Conservation (phyloP, 352 stramenopile genomes). For the Phytophthora megakarya region DNA sequence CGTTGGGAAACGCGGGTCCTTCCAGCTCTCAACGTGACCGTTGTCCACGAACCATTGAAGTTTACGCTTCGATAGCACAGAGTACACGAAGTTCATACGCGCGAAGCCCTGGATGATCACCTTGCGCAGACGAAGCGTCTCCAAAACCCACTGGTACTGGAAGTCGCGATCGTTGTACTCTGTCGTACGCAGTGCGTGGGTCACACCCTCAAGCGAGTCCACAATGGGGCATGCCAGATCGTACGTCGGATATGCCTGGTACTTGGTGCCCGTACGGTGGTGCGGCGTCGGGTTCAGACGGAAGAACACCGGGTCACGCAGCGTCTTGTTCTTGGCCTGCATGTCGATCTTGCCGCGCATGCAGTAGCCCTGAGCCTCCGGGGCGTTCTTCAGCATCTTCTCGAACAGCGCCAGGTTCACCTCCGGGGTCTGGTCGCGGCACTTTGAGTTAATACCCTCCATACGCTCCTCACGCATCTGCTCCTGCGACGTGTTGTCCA, state of each 20-base stretch:
- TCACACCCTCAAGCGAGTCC: constrained; percentile 98
- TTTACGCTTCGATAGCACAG: constrained; percentile 99
- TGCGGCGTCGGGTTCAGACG: constrained; percentile 84
- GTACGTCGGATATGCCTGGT: constrained; percentile 99
- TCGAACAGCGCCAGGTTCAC: constrained; percentile 96
- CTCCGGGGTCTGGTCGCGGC: constrained; percentile 84
- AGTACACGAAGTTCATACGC: constrained; percentile 99
- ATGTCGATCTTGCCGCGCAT: constrained; percentile 96
- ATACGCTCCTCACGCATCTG: constrained; percentile 96
- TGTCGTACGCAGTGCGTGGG: constrained; percentile 98
- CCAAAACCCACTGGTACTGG: constrained; percentile 97
- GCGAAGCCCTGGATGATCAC: constrained; percentile 95
- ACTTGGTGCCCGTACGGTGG: constrained; percentile 94
- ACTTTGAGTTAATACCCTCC: constrained; percentile 91
- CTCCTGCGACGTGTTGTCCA: constrained; percentile 99
- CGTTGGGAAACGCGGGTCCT: constrained; percentile 98
- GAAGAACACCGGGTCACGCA: constrained; percentile 90
- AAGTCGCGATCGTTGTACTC: constrained; percentile 99
- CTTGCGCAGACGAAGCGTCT: constrained; percentile 85
- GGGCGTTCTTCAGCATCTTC: constrained; percentile 94
- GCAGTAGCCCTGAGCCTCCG: constrained; percentile 76
- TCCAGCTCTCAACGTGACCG: constrained; percentile 95
- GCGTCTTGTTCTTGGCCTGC: constrained; percentile 90
- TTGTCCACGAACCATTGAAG: constrained; percentile 99
- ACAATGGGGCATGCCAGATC: constrained; percentile 99